Base-by-base conservation (phyloP, 1,284 basidiomycete species). In the Stygiomarasmius scandens region DNA sequence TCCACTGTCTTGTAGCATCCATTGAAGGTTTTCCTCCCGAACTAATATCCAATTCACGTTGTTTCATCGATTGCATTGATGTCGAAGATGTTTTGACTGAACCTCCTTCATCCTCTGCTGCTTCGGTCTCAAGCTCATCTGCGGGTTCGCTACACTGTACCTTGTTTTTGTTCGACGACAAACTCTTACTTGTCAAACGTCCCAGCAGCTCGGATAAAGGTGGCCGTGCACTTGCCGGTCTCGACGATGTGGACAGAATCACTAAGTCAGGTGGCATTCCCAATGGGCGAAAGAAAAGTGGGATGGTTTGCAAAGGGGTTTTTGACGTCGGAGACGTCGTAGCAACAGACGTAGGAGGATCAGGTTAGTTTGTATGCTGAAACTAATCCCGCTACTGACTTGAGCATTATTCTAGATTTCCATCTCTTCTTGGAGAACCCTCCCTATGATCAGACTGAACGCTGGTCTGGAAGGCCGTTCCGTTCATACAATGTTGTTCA, bases 131-230 rank as follows among this genome's bases (percentile, higher is more conserved):
- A 16, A 77, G 72, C 52, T 62, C 71, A 16, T 69, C 76, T 8
- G 61, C 73, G 2, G 69, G 70, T 51, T 67, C 79, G 2, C 79
- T 98, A 10, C 91, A 93, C 65, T 96, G 93, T 71, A 93, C 92
- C 0, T 77, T 99, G 34, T 93, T 99, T 71, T 79, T 99, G 43
- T 99, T 99, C 67, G 92, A 96, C 65, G 97, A 99, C 74, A 93
- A 94, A 67, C 77, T 99, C 27, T 83, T 98, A 68, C 87, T 99
- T 59, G 90, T 89, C 53, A 98, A 98, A 74, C 85, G 97, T 27
- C 89, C 92, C 2, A 80, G 83, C 8, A 84, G 84, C 45, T 81
- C 84, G 2, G 84, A 92, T 58, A 89, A 89, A 66, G 83, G 86
- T 44, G 95, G 92, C 0, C 82, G 86, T 48, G 75, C 80, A 22